Evolutionary conservation across 306 rosid species (phyloP), one percentile per base, ranked within the genome.

Genomic region (Cyclanthera cordifolia): DNA sequence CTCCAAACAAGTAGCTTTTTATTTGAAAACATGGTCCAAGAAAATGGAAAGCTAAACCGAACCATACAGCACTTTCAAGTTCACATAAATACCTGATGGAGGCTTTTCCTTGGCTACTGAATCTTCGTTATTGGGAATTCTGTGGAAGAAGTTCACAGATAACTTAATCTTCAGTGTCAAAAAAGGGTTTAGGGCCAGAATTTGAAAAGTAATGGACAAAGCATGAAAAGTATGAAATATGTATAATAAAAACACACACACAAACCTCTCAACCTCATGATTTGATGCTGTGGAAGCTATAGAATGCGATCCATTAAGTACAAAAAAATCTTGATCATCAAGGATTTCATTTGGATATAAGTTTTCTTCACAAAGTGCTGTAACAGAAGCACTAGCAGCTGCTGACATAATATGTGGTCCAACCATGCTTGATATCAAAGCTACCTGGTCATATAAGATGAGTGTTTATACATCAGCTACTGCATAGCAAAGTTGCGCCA

Each of bases 331-430:
- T 69, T 80, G 88, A 71, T 72, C 83, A 49, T 81, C 84, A 77
- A 93, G 85, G 77, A 88, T 83, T 65, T 87, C 98, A 83, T 81
- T 79, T 43, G 96, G 82, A 74, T 76, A 84, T 68, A 57, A 72
- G 75, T 78, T 80, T 73, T 93, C 96, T 41, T 90, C 90, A 80
- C 95, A 86, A 48, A 93, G 84, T 32, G 87, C 86, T 61, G 77
- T 72, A 72, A 86, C 73, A 34, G 96, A 86, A 75, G 98, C 98
- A 73, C 80, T 84, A 55, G 98, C 96, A 50, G 95, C 96, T 17
- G 95, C 91, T 69, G 87, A 91, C 23, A 96, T 69, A 63, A 90
- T 81, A 63, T 81, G 86, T 66, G 95, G 94, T 60, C 87, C 94
- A 61, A 88, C 96, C 87, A 82, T 80, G 53, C 82, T 74, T 73